Percentiles rank a stretch among this genome's conserved stretches.
Evolutionary conservation across 1,284 basidiomycete genomes (phyloP).

Genomic region (Cutaneotrichosporon dermatis): DNA sequence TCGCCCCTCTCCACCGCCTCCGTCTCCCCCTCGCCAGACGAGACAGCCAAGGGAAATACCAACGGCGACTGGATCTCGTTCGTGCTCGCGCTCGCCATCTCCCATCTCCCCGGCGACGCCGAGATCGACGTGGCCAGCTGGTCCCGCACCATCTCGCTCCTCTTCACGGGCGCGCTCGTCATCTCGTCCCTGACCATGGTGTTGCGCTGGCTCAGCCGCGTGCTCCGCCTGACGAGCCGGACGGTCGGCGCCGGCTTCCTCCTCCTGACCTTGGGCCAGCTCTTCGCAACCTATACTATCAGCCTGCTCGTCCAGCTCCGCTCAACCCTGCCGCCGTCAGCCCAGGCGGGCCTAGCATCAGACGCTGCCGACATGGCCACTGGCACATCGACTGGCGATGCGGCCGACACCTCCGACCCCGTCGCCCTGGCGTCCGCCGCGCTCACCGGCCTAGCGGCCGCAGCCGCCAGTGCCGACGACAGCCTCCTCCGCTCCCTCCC

Average conservation of each 20-base stretch:
- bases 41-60: conserved; percentile 37
- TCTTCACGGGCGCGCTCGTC: conserved; percentile 45
- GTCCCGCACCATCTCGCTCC: conserved; percentile 44
- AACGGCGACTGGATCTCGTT: conserved; percentile 51
- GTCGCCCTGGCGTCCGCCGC: background rate
- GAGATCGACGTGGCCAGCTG: conserved; percentile 45
- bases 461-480: conserved; percentile 15
- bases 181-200: conserved; percentile 45
- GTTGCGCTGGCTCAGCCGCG: conserved; percentile 42
- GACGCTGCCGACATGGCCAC: background rate
- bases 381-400: background rate
- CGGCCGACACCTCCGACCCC: too few species aligned
- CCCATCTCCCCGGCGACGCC: conserved; percentile 36
- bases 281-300: conserved; percentile 48
- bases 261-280: conserved; percentile 44
- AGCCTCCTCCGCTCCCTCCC: conserved; percentile 43
- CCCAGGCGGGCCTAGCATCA: background rate
- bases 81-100: conserved; percentile 41
- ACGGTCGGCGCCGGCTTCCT: conserved; percentile 48
- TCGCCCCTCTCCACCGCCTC: conserved; percentile 30
- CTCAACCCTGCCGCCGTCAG: conserved; percentile 1
- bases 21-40: conserved; percentile 2
- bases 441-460: background rate
- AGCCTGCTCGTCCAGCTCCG: conserved; percentile 46
- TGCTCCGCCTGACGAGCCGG: conserved; percentile 44